A percentile compares a stretch with the other conserved stretches of the same genome.
phyloP scores from a whole-genome alignment of 1,139 yeast species.

The Lodderomyces oxycetoniae region DNA sequence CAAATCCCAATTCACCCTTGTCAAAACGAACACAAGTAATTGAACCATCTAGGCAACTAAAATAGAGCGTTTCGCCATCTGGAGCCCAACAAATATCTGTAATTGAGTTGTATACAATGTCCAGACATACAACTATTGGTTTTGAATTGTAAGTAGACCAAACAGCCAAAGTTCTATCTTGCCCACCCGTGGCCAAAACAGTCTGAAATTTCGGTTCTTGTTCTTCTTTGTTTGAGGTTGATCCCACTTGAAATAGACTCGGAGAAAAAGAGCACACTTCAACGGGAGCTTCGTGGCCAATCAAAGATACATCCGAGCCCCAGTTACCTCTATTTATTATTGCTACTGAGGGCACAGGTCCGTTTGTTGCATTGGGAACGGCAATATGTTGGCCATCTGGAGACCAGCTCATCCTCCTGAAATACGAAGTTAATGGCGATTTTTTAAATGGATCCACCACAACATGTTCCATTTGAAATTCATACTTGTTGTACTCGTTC shows the following conservation, averaged over 20 bases:
- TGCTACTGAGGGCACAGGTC: constrained; percentile 89
- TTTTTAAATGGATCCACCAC: constrained; percentile 80
- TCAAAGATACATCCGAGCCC: constrained; percentile 81
- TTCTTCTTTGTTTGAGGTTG: constrained; percentile 8
- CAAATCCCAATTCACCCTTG: constrained; percentile 66
- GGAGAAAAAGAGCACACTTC: constrained; percentile 94
- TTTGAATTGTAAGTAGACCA: constrained; percentile 63
- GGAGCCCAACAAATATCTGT: constrained; percentile 80
- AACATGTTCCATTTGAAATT: constrained; percentile 81
- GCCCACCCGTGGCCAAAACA: constrained; percentile 74
- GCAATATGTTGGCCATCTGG: constrained; percentile 98
- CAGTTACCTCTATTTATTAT: constrained; percentile 88
- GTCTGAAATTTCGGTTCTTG: constrained; percentile 34
- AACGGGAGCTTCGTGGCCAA: constrained; percentile 96
- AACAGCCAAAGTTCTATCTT: constrained; percentile 64
- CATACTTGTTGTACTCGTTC: constrained; percentile 63
- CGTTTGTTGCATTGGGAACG: constrained; percentile 95
- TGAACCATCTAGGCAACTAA: constrained; percentile 82
- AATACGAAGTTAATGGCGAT: constrained; percentile 89
- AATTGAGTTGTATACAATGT: constrained; percentile 56
- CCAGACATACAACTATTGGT: constrained; percentile 63
- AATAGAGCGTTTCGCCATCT: constrained; percentile 64
- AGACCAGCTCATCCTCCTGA: constrained; percentile 91
- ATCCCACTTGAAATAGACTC: constrained; percentile 42
- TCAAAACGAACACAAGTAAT: constrained; percentile 70